phyloP scores from a whole-genome alignment of 1,284 basidiomycete genomes.

The Athelia psychrophila region DNA sequence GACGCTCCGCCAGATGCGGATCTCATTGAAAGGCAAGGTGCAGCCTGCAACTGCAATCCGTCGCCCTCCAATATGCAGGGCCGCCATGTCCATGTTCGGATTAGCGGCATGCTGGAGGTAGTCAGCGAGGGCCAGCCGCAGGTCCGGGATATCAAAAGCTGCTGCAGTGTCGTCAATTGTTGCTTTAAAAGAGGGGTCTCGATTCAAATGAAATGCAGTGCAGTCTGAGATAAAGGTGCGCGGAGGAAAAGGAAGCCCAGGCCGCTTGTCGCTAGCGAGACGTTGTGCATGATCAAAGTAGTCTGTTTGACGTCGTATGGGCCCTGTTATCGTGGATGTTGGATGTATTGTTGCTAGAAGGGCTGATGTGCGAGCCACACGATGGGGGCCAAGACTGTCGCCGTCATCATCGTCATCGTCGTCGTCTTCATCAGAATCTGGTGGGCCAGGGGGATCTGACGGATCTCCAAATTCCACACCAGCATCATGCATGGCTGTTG shows the following conservation, averaged over 20 bases:
- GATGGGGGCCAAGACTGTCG: too few relatives aligned
- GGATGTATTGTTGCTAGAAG: background rate
- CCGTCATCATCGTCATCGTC: background rate
- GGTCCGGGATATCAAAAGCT: constrained; percentile 20
- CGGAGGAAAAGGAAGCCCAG: too few relatives aligned
- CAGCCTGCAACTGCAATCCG: too few relatives aligned
- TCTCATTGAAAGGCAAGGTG: too few relatives aligned
- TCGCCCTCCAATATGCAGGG: too few relatives aligned
- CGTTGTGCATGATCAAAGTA: background rate
- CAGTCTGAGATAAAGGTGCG: constrained; percentile 12
- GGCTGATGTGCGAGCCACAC: background rate
- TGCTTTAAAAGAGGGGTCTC: constrained; percentile 11
- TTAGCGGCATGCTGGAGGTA: too few relatives aligned
- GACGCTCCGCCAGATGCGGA: too few relatives aligned
- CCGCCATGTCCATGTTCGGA: too few relatives aligned
- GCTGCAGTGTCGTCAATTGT: constrained; percentile 18
- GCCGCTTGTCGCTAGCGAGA: too few relatives aligned
- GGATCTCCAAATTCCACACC: constrained; percentile 9
- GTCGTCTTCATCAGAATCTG: too few relatives aligned
- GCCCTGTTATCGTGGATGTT: background rate
- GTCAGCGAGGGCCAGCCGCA: constrained; percentile 21
- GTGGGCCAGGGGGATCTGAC: background rate
- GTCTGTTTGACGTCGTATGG: background rate
- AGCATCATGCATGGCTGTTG: constrained; percentile 17
- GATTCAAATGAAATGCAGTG: constrained; percentile 21